Conservation (phyloP, 345 rosid species). For the thale cress (Arabidopsis thaliana) region TAIR10.1 NC_003071.7:9961001-9961500, state of each 20-base stretch:
- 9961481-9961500: slow-evolving; percentile 1
- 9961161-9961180: slow-evolving; percentile 83
- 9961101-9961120: slow-evolving; percentile 85
- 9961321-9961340: slow-evolving; percentile 4
- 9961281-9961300: background rate
- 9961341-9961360: slow-evolving; percentile 76
- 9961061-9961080: slow-evolving; percentile 93
- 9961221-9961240: slow-evolving; percentile 2
- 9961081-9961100: slow-evolving; percentile 87
- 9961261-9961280: too few relatives aligned
- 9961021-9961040: slow-evolving; percentile 95
- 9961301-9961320: background rate
- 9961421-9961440: slow-evolving; percentile 14
- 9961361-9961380: slow-evolving; percentile 87
- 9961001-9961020: slow-evolving; percentile 74
- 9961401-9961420: slow-evolving; percentile 62
- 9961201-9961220: slow-evolving; percentile 6
- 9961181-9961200: slow-evolving; percentile 68
- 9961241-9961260: background rate
- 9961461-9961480: background rate
- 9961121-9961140: slow-evolving; percentile 77
- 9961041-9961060: slow-evolving; percentile 90
- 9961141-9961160: slow-evolving; percentile 88
- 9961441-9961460: background rate
- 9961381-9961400: slow-evolving; percentile 95